These are phyloP conservation scores for Blastocystis hominis DNA, from an alignment of 352 stramenopile genomes.

Conservation along the genomic window DNA sequence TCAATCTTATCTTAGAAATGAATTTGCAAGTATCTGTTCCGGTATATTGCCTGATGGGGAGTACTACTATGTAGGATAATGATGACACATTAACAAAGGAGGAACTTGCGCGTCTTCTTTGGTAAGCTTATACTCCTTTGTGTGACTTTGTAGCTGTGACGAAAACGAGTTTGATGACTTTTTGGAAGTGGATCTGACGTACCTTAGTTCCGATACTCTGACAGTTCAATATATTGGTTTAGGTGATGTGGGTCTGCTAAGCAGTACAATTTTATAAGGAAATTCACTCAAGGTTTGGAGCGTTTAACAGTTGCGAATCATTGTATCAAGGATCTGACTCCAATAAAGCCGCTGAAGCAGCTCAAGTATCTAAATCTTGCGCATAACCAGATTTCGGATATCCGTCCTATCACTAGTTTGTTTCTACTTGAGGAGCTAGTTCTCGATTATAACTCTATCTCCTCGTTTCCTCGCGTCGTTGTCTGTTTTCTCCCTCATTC, in stretches of 20 bases:
- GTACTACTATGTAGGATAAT: not conserved
- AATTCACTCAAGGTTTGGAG: slow-evolving; percentile 5
- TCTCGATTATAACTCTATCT: slow-evolving; percentile 28
- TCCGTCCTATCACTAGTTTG: slow-evolving; percentile 3
- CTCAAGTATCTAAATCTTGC: slow-evolving; percentile 53
- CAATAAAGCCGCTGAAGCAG: not conserved
- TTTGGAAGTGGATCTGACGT: slow-evolving; percentile 17
- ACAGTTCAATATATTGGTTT: slow-evolving; percentile 11
- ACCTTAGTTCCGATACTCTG: not conserved
- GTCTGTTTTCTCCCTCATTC: not conserved
- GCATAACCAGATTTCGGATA: not conserved
- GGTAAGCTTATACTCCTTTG: not conserved
- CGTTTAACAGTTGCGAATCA: slow-evolving; percentile 32
- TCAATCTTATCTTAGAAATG: not conserved
- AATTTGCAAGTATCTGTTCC: not conserved
- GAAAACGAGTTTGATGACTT: slow-evolving; percentile 42
- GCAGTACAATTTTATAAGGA: not conserved
- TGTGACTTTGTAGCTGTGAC: slow-evolving; percentile 12
- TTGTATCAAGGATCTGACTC: not conserved
- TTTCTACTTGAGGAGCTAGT: slow-evolving; percentile 8
- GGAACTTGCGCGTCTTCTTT: not conserved
- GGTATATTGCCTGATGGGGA: not conserved
- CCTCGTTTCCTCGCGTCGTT: not conserved
- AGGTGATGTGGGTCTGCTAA: not conserved
- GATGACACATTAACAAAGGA: not conserved